phyloP scores from a whole-genome alignment of 176 grass and related monocot species.

The Ensete ventricosum region DNA sequence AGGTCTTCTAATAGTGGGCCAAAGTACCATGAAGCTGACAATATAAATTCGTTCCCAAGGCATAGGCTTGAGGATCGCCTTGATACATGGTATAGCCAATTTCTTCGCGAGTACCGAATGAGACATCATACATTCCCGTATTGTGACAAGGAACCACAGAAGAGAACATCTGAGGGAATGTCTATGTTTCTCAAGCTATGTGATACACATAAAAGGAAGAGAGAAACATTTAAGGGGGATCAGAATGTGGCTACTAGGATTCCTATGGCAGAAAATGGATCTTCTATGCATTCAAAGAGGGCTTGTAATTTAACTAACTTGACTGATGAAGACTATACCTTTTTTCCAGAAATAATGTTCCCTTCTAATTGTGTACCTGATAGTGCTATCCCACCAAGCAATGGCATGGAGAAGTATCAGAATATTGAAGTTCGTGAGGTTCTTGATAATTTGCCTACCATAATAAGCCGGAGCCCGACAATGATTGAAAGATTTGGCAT shows the following conservation, averaged over 20 bases:
- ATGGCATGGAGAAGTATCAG: constrained; percentile 22
- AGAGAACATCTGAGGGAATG: constrained; percentile 90
- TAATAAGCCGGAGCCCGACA: constrained; percentile 69
- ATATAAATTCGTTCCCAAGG: constrained; percentile 36
- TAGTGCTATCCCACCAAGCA: constrained; percentile 62
- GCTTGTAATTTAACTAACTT: constrained; percentile 44
- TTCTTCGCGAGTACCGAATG: constrained; percentile 60
- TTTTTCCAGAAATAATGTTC: constrained; percentile 84
- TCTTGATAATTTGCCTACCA: constrained; percentile 88
- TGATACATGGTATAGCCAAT: constrained; percentile 73
- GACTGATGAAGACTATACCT: constrained; percentile 42
- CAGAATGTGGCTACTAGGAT: constrained; percentile 21
- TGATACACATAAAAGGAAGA: constrained; percentile 76
- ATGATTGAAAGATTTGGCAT: constrained; percentile 99
- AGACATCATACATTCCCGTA: constrained; percentile 42
- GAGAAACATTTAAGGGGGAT: constrained; percentile 49
- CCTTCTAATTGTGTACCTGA: constrained; percentile 86
- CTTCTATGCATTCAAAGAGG: constrained; percentile 43
- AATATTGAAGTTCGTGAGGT: constrained; percentile 68
- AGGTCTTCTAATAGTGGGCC: neutral
- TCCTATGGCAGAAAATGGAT: constrained; percentile 37
- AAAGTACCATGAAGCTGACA: constrained; percentile 15
- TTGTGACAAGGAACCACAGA: constrained; percentile 68
- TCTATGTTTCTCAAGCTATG: constrained; percentile 59
- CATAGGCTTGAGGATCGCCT: constrained; percentile 52